Percentiles rank a stretch among this genome's conserved stretches.
phyloP scores from a whole-genome alignment of 2,329 filamentous ascomycete species.

The Penicillium sp. region DNA sequence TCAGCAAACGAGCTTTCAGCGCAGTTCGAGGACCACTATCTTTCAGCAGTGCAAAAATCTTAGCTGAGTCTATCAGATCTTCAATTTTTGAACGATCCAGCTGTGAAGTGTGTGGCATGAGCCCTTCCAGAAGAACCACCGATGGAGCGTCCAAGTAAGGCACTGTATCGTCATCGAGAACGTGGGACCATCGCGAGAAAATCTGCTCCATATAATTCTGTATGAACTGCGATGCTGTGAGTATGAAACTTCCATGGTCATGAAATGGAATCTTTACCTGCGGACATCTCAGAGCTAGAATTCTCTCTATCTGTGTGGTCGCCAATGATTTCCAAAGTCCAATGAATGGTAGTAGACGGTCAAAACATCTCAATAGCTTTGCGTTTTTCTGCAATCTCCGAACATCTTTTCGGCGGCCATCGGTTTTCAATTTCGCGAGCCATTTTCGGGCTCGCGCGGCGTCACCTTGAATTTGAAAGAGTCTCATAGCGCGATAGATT shows the following conservation, averaged over 20 bases:
- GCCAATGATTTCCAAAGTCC: constrained; percentile 5
- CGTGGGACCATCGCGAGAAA: neutral
- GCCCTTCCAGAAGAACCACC: neutral
- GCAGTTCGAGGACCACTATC: neutral
- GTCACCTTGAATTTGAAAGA: constrained; percentile 2
- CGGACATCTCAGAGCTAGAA: constrained; percentile 4
- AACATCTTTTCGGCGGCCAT: constrained; percentile 5
- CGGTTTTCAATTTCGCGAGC: constrained; percentile 3
- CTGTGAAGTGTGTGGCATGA: neutral
- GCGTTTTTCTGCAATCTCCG: constrained; percentile 2
- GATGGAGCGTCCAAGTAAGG: neutral
- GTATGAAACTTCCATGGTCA: neutral
- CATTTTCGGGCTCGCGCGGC: neutral
- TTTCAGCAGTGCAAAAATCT: neutral
- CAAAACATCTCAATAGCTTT: neutral
- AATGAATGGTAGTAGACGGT: constrained; percentile 1
- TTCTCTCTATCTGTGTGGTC: constrained; percentile 4
- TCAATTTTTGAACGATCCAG: neutral
- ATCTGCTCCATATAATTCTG: neutral
- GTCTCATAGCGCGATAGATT: constrained; percentile 8
- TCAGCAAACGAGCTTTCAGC: neutral
- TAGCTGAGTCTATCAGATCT: neutral
- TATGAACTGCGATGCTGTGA: neutral
- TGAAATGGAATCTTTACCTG: neutral
- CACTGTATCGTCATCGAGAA: neutral